These are phyloP conservation scores for Kwoniella botswanensis DNA, from an alignment of 768 basidiomycete species.

Conservation along the genomic window DNA sequence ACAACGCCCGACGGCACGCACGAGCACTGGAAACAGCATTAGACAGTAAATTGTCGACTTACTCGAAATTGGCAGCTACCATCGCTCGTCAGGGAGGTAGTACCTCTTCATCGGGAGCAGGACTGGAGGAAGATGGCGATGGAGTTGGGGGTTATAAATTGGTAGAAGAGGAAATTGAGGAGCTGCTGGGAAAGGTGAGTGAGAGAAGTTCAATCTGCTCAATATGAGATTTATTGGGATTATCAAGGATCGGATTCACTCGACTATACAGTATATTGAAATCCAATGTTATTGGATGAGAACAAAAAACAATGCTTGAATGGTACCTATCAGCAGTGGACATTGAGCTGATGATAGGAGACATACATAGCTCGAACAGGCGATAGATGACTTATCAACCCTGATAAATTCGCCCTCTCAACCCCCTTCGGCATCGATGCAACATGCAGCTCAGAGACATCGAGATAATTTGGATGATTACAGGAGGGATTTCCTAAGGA, in stretches of 20 bases:
- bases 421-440: conserved; percentile 78
- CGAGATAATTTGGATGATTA: conserved; percentile 88
- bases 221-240: no score
- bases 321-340: neutral
- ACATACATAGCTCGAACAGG: conserved; percentile 73
- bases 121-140: conserved; percentile 60
- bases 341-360: neutral
- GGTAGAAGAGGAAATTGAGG: conserved; percentile 83
- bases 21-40: conserved; percentile 91
- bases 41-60: conserved; percentile 86
- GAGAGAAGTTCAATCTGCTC: neutral
- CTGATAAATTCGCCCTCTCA: conserved; percentile 70
- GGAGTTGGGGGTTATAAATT: conserved; percentile 69
- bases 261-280: no score
- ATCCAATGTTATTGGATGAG: no score
- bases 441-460: conserved; percentile 87
- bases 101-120: conserved; percentile 40
- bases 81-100: conserved; percentile 62
- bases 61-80: conserved; percentile 77
- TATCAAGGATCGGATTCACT: no score
- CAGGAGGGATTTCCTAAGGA: conserved; percentile 78
- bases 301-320: no score
- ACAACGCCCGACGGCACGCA: conserved; percentile 86
- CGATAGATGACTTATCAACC: conserved; percentile 75
- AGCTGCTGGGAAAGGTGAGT: conserved; percentile 78